Conservation (phyloP, 2,329 filamentous ascomycete genomes). For the Cercospora janseana region DNA sequence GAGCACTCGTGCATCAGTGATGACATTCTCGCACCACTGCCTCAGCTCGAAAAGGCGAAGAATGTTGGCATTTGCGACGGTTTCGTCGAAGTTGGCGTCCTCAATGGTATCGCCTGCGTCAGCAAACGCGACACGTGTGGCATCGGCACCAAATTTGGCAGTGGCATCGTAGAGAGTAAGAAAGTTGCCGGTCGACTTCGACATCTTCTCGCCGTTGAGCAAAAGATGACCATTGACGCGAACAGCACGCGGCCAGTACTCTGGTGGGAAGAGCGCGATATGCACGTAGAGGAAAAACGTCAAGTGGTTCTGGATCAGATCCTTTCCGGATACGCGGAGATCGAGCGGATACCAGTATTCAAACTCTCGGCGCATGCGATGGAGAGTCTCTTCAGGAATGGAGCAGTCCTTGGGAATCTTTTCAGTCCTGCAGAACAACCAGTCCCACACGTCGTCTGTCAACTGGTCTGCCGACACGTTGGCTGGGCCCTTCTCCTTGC, state of each 20-base stretch:
- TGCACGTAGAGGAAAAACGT: slow-evolving; percentile 97
- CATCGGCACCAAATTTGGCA: slow-evolving; percentile 91
- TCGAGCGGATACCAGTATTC: slow-evolving; percentile 97
- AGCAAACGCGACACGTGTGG: slow-evolving; percentile 83
- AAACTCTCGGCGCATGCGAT: slow-evolving; percentile 84
- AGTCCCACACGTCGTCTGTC: slow-evolving; percentile 95
- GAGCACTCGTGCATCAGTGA: slow-evolving; percentile 58
- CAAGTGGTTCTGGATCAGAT: slow-evolving; percentile 89
- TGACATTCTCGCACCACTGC: slow-evolving; percentile 88
- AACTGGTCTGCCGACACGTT: slow-evolving; percentile 80
- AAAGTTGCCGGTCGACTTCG: slow-evolving; percentile 96
- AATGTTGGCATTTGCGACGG: slow-evolving; percentile 88
- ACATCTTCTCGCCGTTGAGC: slow-evolving; percentile 98
- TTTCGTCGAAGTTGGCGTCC: slow-evolving; percentile 96
- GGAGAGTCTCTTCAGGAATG: slow-evolving; percentile 70
- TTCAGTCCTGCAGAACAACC: slow-evolving; percentile 78
- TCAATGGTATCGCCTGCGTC: slow-evolving; percentile 92
- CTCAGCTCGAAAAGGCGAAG: slow-evolving; percentile 77
- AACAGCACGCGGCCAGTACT: slow-evolving; percentile 85
- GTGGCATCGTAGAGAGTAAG: slow-evolving; percentile 83
- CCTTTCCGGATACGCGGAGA: slow-evolving; percentile 84
- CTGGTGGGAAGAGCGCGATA: slow-evolving; percentile 77
- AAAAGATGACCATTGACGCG: slow-evolving; percentile 90
- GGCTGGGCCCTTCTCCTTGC: slow-evolving; percentile 65
- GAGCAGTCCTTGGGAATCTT: slow-evolving; percentile 60